phyloP scores from a whole-genome alignment of 495 filamentous ascomycete species.

The Rhypophila decipiens region DNA sequence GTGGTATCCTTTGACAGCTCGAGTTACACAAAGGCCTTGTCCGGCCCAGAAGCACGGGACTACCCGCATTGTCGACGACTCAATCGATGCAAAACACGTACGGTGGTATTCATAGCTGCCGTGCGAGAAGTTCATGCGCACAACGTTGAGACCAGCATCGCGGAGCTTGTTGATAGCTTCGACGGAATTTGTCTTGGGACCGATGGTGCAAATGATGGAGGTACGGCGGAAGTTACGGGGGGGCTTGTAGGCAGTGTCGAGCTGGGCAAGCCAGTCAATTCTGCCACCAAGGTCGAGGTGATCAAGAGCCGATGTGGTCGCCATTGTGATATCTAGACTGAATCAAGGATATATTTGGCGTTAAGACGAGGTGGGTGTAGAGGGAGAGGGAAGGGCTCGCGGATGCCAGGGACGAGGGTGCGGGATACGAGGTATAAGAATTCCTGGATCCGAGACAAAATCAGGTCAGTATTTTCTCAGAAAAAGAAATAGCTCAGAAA shows the following conservation, averaged over 20 bases:
- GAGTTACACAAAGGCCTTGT: too few species aligned
- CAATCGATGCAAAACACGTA: constrained; percentile 14
- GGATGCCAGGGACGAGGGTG: constrained; percentile 12
- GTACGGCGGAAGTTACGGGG: constrained; percentile 86
- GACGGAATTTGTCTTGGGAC: constrained; percentile 97
- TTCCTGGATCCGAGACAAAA: constrained; percentile 3
- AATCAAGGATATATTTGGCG: constrained; percentile 13
- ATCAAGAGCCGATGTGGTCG: constrained; percentile 62
- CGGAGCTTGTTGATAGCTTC: constrained; percentile 93
- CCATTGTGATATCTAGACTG: constrained; percentile 41
- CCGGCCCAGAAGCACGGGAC: too few species aligned
- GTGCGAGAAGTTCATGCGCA: constrained; percentile 99
- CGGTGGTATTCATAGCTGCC: constrained; percentile 70
- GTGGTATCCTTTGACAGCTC: constrained; percentile 41
- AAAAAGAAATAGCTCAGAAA: too few species aligned
- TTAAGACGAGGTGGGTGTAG: constrained; percentile 13
- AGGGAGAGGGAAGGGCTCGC: constrained; percentile 11
- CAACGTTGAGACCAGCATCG: constrained; percentile 85
- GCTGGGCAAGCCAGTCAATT: constrained; percentile 84
- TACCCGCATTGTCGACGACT: too few species aligned
- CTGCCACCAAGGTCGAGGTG: constrained; percentile 73
- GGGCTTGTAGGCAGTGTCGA: constrained; percentile 69
- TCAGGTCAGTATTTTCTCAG: too few species aligned
- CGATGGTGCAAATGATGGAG: constrained; percentile 98
- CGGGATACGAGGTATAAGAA: neutral